phyloP scores from a whole-genome alignment of 257 asterid genomes.

The Plantago major region DNA sequence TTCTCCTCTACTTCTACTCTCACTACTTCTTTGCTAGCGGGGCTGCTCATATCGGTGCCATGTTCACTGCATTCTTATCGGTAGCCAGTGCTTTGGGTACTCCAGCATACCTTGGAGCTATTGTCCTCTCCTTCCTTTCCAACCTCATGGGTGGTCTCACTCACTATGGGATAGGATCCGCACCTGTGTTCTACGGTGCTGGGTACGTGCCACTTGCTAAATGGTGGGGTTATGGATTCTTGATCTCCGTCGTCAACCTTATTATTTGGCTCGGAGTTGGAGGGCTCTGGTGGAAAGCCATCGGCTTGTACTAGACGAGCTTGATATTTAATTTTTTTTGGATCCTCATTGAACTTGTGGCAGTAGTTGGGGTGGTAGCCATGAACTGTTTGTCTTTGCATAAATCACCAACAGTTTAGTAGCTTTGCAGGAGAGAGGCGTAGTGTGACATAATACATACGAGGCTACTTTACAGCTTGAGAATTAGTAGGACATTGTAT shows the following conservation, averaged over 20 bases:
- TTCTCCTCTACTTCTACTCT: slow-evolving; percentile 90
- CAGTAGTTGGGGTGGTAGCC: background rate
- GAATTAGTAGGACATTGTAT: background rate
- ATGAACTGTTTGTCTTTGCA: background rate
- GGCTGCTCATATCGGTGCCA: slow-evolving; percentile 97
- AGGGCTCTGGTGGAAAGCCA: slow-evolving; percentile 90
- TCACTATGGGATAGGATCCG: slow-evolving; percentile 86
- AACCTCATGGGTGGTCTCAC: slow-evolving; percentile 94
- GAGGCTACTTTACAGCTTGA: background rate
- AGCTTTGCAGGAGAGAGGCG: background rate
- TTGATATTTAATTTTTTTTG: slow-evolving; percentile 1
- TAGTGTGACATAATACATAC: background rate
- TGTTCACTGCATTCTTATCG: slow-evolving; percentile 93
- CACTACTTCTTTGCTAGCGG: slow-evolving; percentile 99
- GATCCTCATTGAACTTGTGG: background rate
- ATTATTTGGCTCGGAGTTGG: slow-evolving; percentile 91
- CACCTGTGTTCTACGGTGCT: slow-evolving; percentile 86
- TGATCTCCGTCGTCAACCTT: slow-evolving; percentile 70
- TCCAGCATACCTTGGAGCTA: slow-evolving; percentile 78
- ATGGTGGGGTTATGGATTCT: slow-evolving; percentile 96
- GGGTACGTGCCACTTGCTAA: slow-evolving; percentile 73
- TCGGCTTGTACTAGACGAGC: slow-evolving; percentile 66
- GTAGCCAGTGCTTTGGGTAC: slow-evolving; percentile 92
- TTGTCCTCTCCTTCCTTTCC: slow-evolving; percentile 75
- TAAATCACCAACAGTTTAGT: background rate